A percentile compares a stretch with the other conserved stretches of the same genome.
Conservation (phyloP, 2,329 filamentous ascomycete species). For the Zalaria sp. region DNA sequence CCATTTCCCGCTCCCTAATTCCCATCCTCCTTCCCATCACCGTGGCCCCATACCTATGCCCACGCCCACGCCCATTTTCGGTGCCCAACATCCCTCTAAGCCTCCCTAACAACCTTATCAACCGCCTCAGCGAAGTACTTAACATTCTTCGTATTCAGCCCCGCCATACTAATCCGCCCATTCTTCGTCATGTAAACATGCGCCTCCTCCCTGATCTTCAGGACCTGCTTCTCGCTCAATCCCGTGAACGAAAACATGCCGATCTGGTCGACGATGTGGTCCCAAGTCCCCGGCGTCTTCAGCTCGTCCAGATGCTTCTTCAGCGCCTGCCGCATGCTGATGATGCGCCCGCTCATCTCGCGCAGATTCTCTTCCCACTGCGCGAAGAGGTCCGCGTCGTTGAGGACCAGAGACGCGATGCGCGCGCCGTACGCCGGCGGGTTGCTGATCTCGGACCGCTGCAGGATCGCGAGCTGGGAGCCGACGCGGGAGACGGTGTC, state of each 20-base stretch:
- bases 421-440: conserved; percentile 88
- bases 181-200: conserved; percentile 96
- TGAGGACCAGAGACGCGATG: conserved; percentile 73
- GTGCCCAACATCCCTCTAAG: not conserved
- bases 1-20: too few relatives aligned
- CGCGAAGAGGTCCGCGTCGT: conserved; percentile 65
- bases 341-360: conserved; percentile 93
- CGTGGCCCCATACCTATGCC: too few relatives aligned
- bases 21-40: too few relatives aligned
- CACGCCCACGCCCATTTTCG: too few relatives aligned
- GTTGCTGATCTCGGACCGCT: conserved; percentile 95
- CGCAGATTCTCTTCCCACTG: conserved; percentile 88
- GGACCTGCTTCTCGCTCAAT: conserved; percentile 57
- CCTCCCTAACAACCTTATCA: conserved; percentile 62
- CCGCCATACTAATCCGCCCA: conserved; percentile 94
- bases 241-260: conserved; percentile 98
- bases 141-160: conserved; percentile 82
- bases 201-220: conserved; percentile 52
- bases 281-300: conserved; percentile 80
- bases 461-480: conserved; percentile 82
- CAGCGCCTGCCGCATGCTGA: conserved; percentile 71
- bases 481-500: conserved; percentile 51
- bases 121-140: conserved; percentile 88
- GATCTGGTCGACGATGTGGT: conserved; percentile 96
- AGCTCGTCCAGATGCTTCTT: conserved; percentile 69